Conservation (phyloP, 1,139 yeast species). For the Diutina neorugosa region DNA sequence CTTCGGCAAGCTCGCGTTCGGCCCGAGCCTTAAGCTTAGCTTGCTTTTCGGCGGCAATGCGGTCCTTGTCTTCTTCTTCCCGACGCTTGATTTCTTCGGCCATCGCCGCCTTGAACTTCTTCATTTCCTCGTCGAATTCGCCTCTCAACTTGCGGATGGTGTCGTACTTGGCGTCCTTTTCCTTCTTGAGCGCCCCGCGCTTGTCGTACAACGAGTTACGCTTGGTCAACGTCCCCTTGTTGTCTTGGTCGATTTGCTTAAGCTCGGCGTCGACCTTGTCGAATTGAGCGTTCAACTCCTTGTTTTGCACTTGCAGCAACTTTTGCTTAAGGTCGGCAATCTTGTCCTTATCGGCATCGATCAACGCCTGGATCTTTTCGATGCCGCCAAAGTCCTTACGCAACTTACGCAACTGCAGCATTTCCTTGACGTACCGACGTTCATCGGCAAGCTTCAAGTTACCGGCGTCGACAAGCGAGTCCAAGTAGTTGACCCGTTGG, state of each 20-base stretch:
- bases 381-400: conserved; percentile 69
- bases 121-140: conserved; percentile 60
- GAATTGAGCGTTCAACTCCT: conserved; percentile 46
- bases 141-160: conserved; percentile 52
- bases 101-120: conserved; percentile 58
- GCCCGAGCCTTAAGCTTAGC: conserved; percentile 53
- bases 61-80: conserved; percentile 52
- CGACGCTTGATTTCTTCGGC: conserved; percentile 60
- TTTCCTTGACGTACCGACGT: conserved; percentile 75
- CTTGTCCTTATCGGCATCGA: conserved; percentile 72
- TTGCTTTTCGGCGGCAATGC: conserved; percentile 45
- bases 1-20: conserved; percentile 51
- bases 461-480: conserved; percentile 69
- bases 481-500: conserved; percentile 56
- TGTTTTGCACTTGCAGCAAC: conserved; percentile 51
- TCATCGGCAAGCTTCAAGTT: conserved; percentile 83
- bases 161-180: conserved; percentile 57
- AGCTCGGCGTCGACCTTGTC: conserved; percentile 53
- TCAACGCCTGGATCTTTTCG: conserved; percentile 63
- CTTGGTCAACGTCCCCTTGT: conserved; percentile 56
- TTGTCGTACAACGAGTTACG: conserved; percentile 51
- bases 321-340: conserved; percentile 65
- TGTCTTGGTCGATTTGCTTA: conserved; percentile 45
- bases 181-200: conserved; percentile 57
- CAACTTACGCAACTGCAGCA: conserved; percentile 70